These are phyloP conservation scores for Mayamaea pseudoterrestris DNA, from an alignment of 108 stramenopile genomes.

Conservation along the genomic window DNA sequence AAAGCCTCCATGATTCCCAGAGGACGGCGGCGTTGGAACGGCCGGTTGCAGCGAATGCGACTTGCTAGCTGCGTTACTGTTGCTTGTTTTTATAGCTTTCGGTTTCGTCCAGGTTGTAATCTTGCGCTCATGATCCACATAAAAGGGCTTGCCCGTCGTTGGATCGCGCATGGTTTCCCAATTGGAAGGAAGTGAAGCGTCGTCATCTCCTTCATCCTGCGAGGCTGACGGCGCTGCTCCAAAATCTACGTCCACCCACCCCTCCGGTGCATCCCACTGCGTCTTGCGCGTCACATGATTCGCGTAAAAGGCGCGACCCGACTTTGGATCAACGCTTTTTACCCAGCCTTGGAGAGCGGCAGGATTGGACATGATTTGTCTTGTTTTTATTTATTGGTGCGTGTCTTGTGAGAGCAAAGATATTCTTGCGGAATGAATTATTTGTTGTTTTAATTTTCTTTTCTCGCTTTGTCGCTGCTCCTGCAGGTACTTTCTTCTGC, in stretches of 20 bases:
- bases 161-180: conserved; percentile 80
- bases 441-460: too few relatives aligned
- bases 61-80: too few relatives aligned
- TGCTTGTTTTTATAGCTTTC: conserved; percentile 17
- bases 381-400: too few relatives aligned
- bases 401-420: too few relatives aligned
- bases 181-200: conserved; percentile 46
- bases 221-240: conserved; percentile 4
- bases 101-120: conserved; percentile 69
- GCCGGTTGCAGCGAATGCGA: conserved; percentile 1
- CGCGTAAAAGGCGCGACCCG: conserved; percentile 59
- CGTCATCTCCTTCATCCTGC: conserved; percentile 11
- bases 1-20: neutral
- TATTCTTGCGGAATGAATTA: too few relatives aligned
- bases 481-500: too few relatives aligned
- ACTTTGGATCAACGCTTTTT: conserved; percentile 48
- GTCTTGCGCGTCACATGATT: conserved; percentile 63
- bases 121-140: conserved; percentile 76
- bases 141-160: conserved; percentile 63
- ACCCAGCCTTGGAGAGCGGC: conserved; percentile 47
- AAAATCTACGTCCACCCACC: conserved; percentile 29
- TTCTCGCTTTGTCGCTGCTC: too few relatives aligned
- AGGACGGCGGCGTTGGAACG: conserved; percentile 7
- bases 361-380: conserved; percentile 11
- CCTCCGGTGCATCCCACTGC: conserved; percentile 63